Percentiles rank a stretch among this genome's conserved stretches.
Evolutionary conservation across 345 rosid species (phyloP).

Genomic region (Physaria fendleri): DNA sequence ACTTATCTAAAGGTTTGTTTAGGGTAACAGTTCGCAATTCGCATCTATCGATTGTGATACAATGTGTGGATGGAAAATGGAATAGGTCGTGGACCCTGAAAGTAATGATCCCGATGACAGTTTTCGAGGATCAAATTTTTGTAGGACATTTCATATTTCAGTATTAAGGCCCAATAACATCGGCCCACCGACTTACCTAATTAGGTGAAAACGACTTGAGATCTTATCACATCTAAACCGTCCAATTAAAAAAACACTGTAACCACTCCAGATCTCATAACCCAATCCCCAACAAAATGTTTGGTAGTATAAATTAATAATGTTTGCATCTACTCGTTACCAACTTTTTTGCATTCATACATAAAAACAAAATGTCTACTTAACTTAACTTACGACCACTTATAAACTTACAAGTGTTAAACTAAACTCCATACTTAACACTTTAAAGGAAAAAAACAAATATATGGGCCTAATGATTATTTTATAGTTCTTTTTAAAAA

Average conservation of each 20-base stretch:
- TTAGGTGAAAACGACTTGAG: neutral
- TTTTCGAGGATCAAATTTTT: too few relatives aligned
- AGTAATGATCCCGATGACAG: too few relatives aligned
- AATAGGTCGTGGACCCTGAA: too few relatives aligned
- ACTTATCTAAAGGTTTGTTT: too few relatives aligned
- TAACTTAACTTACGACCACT: neutral
- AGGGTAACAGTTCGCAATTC: too few relatives aligned
- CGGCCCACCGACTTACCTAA: conserved; percentile 26
- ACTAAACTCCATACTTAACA: neutral
- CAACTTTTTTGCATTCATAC: conserved; percentile 9
- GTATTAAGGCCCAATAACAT: conserved; percentile 7
- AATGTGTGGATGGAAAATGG: too few relatives aligned
- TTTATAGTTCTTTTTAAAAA: neutral
- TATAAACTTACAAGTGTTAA: neutral
- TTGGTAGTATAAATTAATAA: conserved; percentile 23
- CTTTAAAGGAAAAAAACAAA: too few relatives aligned
- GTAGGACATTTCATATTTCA: neutral
- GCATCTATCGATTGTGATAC: too few relatives aligned
- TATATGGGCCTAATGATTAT: conserved; percentile 6
- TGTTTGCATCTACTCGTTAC: conserved; percentile 20
- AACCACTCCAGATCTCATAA: conserved; percentile 22
- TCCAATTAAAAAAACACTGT: conserved; percentile 4
- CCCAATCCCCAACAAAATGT: conserved; percentile 27
- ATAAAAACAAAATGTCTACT: conserved; percentile 10
- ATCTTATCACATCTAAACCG: conserved; percentile 19